Percentiles rank a stretch among this genome's conserved stretches.
Conservation (phyloP, 2,329 filamentous ascomycete genomes). For the Podosphaera fusca region DNA sequence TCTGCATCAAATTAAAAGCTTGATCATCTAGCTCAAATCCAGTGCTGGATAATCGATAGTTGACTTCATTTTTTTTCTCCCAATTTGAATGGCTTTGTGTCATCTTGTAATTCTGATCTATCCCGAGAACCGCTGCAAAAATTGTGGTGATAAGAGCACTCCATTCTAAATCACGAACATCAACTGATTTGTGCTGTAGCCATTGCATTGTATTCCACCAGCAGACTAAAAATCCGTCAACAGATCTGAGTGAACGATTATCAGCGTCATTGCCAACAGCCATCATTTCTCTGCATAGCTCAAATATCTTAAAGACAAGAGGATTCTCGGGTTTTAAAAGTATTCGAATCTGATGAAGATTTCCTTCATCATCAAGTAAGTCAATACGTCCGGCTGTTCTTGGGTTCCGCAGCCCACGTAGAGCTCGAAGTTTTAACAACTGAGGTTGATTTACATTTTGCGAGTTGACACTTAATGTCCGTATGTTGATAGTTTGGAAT, state of each 20-base stretch:
- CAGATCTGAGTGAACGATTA: neutral
- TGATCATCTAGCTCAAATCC: constrained; percentile 18
- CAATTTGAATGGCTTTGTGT: constrained; percentile 17
- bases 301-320: constrained; percentile 37
- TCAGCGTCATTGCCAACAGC: constrained; percentile 29
- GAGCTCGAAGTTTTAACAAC: constrained; percentile 9
- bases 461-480: constrained; percentile 32
- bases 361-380: constrained; percentile 36
- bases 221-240: constrained; percentile 34
- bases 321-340: constrained; percentile 39
- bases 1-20: constrained; percentile 25
- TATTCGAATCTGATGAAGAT: constrained; percentile 42
- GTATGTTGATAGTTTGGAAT: constrained; percentile 34
- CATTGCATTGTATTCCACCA: constrained; percentile 59
- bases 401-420: constrained; percentile 29
- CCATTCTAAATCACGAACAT: constrained; percentile 38
- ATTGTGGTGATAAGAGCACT: constrained; percentile 41
- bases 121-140: constrained; percentile 37
- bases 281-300: constrained; percentile 39
- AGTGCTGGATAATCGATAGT: constrained; percentile 25
- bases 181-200: constrained; percentile 28
- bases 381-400: constrained; percentile 39
- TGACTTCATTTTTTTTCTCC: constrained; percentile 18
- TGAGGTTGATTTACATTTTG: constrained; percentile 21
- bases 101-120: constrained; percentile 22